phyloP scores from a whole-genome alignment of 805 yeast genomes.

The Wickerhamiella siamensis region DNA sequence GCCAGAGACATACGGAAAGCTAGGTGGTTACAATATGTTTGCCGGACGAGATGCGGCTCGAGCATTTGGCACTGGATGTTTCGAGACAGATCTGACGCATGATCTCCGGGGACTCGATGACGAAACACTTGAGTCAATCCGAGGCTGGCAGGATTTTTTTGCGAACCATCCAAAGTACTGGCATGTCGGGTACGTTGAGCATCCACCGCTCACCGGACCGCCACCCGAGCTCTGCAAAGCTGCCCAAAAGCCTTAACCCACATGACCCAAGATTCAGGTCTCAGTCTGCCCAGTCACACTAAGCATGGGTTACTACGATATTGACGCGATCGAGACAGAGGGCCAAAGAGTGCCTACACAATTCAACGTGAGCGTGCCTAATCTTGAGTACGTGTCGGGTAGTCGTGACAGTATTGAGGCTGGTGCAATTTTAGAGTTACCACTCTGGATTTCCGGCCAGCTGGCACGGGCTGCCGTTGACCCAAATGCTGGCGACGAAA shows the following conservation, averaged over 20 bases:
- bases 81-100: slow-evolving; percentile 44
- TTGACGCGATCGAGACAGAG: slow-evolving; percentile 27
- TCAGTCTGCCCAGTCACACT: too few relatives aligned
- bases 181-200: slow-evolving; percentile 44
- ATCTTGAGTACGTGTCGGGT: slow-evolving; percentile 76
- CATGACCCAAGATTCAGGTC: too few relatives aligned
- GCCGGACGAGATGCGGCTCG: slow-evolving; percentile 58
- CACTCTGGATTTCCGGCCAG: slow-evolving; percentile 77
- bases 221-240: slow-evolving; percentile 37
- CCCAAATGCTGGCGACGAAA: slow-evolving; percentile 21
- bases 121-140: slow-evolving; percentile 29
- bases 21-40: slow-evolving; percentile 40
- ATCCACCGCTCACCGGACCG: slow-evolving; percentile 31
- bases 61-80: slow-evolving; percentile 59
- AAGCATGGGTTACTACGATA: slow-evolving; percentile 20
- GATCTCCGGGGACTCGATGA: slow-evolving; percentile 50
- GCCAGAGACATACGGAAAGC: slow-evolving; percentile 41
- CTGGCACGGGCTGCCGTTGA: slow-evolving; percentile 40
- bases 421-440: slow-evolving; percentile 41
- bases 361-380: slow-evolving; percentile 66
- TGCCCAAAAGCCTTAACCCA: slow-evolving; percentile 7
- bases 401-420: slow-evolving; percentile 14
- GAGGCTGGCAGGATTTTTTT: slow-evolving; percentile 41
- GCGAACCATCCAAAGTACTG: slow-evolving; percentile 37
- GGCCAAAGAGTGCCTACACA: slow-evolving; percentile 56